Base-by-base conservation (phyloP, 1,139 yeast species). In the Debaryomyces nepalensis region DNA sequence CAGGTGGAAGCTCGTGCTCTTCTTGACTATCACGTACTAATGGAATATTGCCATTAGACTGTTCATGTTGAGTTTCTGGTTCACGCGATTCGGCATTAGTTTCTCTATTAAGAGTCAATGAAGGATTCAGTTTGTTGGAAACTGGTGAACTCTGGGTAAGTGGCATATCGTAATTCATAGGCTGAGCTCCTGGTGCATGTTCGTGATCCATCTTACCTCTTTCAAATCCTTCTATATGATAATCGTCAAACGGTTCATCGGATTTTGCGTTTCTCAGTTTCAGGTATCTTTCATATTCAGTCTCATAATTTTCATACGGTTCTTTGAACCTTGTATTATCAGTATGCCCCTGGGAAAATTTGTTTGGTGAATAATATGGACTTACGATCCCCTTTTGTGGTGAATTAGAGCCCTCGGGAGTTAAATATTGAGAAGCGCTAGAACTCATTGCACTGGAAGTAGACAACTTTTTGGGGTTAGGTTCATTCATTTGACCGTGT, bases 171-270 rank as follows among this genome's bases (percentile, higher is more conserved):
- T n/a, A n/a, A n/a, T n/a, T n/a, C n/a, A n/a, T n/a, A n/a, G n/a
- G n/a, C n/a, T n/a, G n/a, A n/a, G n/a, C 19, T 19, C 39, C 42
- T 15, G 5, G 7, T 39, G 26, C 23, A 40, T 49, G 31, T 22
- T 45, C 36, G 59, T 50, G 45, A 50, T 52, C 32, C 56, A 47
- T 49, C 55, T 55, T 51, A 53, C 51, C 46, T 47, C 43, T 52
- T 55, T 47, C 53, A 52, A 40, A 52, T 48, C 45, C 52, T n/a
- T 50, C 48, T 2, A 61, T 47, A 23, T 47, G 43, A 43, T 67
- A 65, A 37, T 57, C 54, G 3, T 66, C 65, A 43, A 55, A 66
- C 2, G 72, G 73, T 36, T 68, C 72, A 12, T 44, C 51, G 21
- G 52, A 42, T 4, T 8, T 43, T 16, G 26, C 41, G 43, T 31